Percentiles rank a stretch among this genome's conserved stretches.
Evolutionary conservation across 768 basidiomycete species (phyloP).

Genomic region (Boletus reticuloceps): DNA sequence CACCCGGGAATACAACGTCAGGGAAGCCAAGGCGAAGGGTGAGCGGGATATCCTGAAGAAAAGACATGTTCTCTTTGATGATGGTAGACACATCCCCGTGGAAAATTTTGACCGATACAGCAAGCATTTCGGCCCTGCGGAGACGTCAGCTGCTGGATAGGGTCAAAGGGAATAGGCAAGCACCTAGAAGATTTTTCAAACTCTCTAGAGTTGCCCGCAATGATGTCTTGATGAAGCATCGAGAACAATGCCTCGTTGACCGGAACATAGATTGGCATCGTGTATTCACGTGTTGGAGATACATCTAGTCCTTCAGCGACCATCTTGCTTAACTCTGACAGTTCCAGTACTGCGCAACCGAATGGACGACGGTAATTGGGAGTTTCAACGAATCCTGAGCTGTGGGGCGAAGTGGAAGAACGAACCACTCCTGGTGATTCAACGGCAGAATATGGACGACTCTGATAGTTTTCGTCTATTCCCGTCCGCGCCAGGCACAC

Average conservation of each 20-base stretch:
- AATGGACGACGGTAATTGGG: slow-evolving; percentile 79
- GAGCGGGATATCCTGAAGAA: slow-evolving; percentile 77
- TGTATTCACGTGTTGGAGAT: slow-evolving; percentile 66
- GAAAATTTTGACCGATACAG: slow-evolving; percentile 82
- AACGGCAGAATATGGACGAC: slow-evolving; percentile 38
- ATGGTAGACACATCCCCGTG: slow-evolving; percentile 77
- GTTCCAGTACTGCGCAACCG: slow-evolving; percentile 91
- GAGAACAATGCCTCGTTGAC: slow-evolving; percentile 83
- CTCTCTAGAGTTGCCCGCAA: slow-evolving; percentile 72
- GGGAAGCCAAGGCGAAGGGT: slow-evolving; percentile 91
- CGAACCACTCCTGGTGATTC: slow-evolving; percentile 29
- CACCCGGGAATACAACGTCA: slow-evolving; percentile 93
- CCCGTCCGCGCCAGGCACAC: slow-evolving; percentile 37
- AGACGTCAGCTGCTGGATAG: background rate
- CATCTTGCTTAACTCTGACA: slow-evolving; percentile 73
- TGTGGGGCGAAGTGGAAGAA: slow-evolving; percentile 20
- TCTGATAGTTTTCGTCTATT: slow-evolving; percentile 55
- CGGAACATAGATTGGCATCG: slow-evolving; percentile 86
- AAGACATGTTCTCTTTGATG: slow-evolving; percentile 77
- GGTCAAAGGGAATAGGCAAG: slow-evolving; percentile 17
- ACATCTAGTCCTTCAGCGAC: slow-evolving; percentile 61
- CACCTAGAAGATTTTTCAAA: slow-evolving; percentile 82
- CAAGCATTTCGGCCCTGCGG: slow-evolving; percentile 79
- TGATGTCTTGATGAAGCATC: slow-evolving; percentile 94
- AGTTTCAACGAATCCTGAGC: slow-evolving; percentile 33